Conservation (phyloP, 225 moss, liverwort and hornwort species). For the Sphagnum contortum region DNA sequence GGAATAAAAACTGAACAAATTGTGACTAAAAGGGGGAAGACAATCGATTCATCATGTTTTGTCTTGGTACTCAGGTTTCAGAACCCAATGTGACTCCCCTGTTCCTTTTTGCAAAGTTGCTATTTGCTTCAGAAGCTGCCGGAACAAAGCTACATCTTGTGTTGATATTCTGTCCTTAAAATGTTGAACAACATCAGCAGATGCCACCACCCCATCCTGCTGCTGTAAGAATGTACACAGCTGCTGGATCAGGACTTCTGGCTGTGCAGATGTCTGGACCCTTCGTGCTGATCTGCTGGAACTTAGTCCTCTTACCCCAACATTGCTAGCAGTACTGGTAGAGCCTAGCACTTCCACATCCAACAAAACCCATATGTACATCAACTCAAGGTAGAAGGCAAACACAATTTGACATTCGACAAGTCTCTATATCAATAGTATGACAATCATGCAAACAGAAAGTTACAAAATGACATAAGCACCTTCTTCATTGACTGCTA, state of each 20-base stretch:
- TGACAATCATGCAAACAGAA: no score
- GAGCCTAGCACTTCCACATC: background rate
- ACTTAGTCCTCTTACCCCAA: background rate
- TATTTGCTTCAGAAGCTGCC: constrained; percentile 54
- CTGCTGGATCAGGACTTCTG: constrained; percentile 46
- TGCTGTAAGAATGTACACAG: constrained; percentile 51
- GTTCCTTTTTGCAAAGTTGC: constrained; percentile 52
- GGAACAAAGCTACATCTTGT: constrained; percentile 47
- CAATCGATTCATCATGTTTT: no score
- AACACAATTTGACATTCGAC: background rate
- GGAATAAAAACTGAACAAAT: no score
- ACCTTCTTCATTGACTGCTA: background rate
- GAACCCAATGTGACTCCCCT: constrained; percentile 51
- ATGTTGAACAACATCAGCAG: constrained; percentile 56
- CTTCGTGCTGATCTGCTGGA: constrained; percentile 12
- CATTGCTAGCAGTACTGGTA: constrained; percentile 10
- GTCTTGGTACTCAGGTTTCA: constrained; percentile 66
- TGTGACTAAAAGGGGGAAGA: no score
- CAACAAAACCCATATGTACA: background rate
- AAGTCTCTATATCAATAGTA: background rate
- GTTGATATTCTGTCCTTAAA: constrained; percentile 44
- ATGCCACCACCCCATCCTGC: constrained; percentile 47
- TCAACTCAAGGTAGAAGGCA: background rate
- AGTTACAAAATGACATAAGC: background rate
- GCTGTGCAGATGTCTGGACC: constrained; percentile 24